Evolutionary conservation across 2,329 filamentous ascomycete genomes (phyloP).

Genomic region (Nigrospora osmanthi): DNA sequence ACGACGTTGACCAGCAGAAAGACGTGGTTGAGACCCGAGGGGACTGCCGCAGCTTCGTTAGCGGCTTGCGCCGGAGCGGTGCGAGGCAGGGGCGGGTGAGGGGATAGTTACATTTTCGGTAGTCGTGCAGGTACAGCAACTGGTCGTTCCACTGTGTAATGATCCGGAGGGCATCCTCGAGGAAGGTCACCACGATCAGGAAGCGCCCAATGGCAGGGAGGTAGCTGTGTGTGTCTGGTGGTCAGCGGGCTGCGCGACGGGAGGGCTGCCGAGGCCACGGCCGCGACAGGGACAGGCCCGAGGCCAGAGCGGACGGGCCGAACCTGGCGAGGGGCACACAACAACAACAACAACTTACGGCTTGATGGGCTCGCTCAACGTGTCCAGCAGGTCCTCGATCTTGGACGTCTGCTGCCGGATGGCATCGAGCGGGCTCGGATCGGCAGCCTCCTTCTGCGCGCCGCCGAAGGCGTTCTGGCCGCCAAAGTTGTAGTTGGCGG

Average conservation of each 20-base stretch:
- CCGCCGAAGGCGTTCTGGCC: constrained; percentile 65
- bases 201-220: constrained; percentile 94
- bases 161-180: constrained; percentile 93
- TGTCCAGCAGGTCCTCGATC: constrained; percentile 91
- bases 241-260: not conserved
- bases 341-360: constrained; percentile 82
- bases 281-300: too few species aligned
- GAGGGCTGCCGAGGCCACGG: not conserved
- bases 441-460: constrained; percentile 50
- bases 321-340: not conserved
- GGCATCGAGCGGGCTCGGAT: constrained; percentile 74
- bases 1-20: constrained; percentile 90
- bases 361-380: constrained; percentile 81
- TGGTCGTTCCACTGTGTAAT: constrained; percentile 97
- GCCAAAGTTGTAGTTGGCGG: constrained; percentile 76
- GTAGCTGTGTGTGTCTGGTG: constrained; percentile 51
- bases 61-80: constrained; percentile 4
- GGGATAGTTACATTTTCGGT: constrained; percentile 72
- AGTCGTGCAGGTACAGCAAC: constrained; percentile 85
- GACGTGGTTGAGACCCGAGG: constrained; percentile 77
- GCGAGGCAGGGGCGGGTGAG: not conserved
- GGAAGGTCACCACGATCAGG: constrained; percentile 94
- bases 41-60: constrained; percentile 52
- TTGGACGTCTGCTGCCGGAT: constrained; percentile 95
- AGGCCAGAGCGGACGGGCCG: too few species aligned